Conservation (phyloP, 345 rosid species). For the Mercurialis annua region DNA sequence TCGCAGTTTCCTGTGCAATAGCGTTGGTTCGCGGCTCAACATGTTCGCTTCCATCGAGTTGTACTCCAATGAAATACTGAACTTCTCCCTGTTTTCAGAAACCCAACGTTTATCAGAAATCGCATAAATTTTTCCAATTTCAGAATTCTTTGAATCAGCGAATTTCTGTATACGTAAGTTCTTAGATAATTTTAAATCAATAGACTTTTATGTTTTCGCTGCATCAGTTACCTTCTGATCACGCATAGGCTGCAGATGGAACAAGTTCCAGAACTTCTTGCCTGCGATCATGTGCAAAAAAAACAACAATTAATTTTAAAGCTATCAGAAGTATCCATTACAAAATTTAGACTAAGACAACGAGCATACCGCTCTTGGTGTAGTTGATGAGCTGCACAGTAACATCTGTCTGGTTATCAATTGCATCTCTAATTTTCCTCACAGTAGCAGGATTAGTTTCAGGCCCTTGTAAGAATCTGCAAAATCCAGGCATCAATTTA, state of each 20-base stretch:
- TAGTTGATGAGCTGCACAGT: conserved; percentile 95
- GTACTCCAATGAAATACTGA: conserved; percentile 96
- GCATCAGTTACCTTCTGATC: conserved; percentile 65
- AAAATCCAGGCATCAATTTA: conserved; percentile 1
- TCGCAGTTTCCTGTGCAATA: conserved; percentile 59
- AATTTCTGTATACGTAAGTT: too few species aligned
- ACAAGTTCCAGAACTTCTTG: conserved; percentile 97
- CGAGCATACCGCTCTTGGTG: conserved; percentile 73
- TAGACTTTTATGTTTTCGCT: neutral
- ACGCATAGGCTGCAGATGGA: conserved; percentile 99
- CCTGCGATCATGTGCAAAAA: conserved; percentile 37
- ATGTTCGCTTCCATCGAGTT: conserved; percentile 87
- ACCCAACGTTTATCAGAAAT: neutral
- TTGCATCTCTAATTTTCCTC: conserved; percentile 79
- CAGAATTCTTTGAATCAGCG: too few species aligned
- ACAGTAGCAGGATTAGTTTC: conserved; percentile 95
- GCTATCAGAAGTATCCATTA: neutral
- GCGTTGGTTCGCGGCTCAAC: conserved; percentile 74
- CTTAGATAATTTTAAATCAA: neutral
- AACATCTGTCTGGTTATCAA: conserved; percentile 82
- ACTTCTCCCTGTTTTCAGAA: conserved; percentile 73
- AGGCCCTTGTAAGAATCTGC: conserved; percentile 93
- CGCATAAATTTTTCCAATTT: too few species aligned
- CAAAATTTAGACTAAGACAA: neutral
- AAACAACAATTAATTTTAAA: too few species aligned